phyloP scores from a whole-genome alignment of 2,329 filamentous ascomycete genomes.

The Verticillium tricorpus region DNA sequence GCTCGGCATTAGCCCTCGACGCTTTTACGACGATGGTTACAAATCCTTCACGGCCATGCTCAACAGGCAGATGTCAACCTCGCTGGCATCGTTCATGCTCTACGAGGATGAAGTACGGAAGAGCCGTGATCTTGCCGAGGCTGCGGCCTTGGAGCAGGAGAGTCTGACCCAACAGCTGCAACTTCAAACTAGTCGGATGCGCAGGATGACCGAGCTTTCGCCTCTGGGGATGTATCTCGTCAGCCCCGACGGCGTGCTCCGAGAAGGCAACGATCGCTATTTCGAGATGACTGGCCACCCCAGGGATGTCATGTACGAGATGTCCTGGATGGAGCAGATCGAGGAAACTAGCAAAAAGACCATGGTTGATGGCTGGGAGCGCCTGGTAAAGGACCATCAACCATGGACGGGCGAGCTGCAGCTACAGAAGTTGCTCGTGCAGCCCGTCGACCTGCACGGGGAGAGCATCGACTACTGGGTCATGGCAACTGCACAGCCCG shows the following conservation, averaged over 20 bases:
- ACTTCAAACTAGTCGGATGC: constrained; percentile 29
- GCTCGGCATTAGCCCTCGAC: constrained; percentile 56
- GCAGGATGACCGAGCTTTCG: constrained; percentile 31
- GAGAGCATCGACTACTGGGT: constrained; percentile 40
- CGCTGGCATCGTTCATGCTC: constrained; percentile 58
- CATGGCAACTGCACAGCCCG: constrained; percentile 29
- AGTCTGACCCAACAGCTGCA: constrained; percentile 26
- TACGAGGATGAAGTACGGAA: constrained; percentile 61
- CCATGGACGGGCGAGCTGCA: constrained; percentile 36
- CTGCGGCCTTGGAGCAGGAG: constrained; percentile 27
- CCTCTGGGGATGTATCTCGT: constrained; percentile 33
- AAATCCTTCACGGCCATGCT: constrained; percentile 47
- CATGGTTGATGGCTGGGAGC: constrained; percentile 32
- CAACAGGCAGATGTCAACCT: constrained; percentile 50
- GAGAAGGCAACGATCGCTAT: constrained; percentile 40
- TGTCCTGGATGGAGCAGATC: constrained; percentile 37
- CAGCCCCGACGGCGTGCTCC: constrained; percentile 32
- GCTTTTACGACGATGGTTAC: constrained; percentile 62
- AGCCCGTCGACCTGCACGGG: constrained; percentile 26
- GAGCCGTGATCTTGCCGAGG: constrained; percentile 29
- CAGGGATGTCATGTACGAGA: constrained; percentile 29
- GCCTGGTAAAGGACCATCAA: constrained; percentile 25
- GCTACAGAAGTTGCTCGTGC: constrained; percentile 27
- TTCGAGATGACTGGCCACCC: constrained; percentile 41
- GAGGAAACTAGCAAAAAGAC: constrained; percentile 24